Evolutionary conservation across 2,329 filamentous ascomycete genomes (phyloP), one percentile per base, ranked within the genome.

Genomic region (Dryadomyces quercus-mongolicae): DNA sequence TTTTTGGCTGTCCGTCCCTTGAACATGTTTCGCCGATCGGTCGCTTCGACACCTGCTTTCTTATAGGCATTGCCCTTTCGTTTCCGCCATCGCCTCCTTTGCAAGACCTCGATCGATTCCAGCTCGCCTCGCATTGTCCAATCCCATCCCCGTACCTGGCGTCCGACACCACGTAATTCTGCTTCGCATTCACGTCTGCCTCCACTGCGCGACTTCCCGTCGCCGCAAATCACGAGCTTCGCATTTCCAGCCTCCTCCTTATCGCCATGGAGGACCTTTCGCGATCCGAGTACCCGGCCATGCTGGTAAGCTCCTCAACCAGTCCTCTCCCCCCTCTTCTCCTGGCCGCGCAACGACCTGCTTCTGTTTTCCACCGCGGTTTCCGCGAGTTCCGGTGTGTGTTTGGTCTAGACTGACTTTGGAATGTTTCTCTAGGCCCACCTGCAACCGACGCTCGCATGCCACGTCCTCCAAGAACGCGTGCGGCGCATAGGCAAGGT

Each of bases 281-380:
- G 68, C 82, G 90, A 71, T 78, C 86, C 70, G 92, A 96, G 71
- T 97, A 97, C 76, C 90, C 92, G 69, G 85, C 84, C 63, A 85
- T 97, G 81, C 84, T 95, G 84, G 92, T 96, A 77, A 77, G 64
- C 54, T 12, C 36, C 36, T 9, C 6, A 4, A 13, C 36, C 36
- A 7, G 7, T 38, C 13, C 44, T 18, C 15, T 21, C 40, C 15
- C 8, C 38, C 31, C 18, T 21, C n/a, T 5, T 7, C 22, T 12
- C 45, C 45, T 43, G 5, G 8, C n/a, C 20, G 34, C n/a, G 20
- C 12, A 21, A n/a, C 16, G 45, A 55, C 51, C 52, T 57, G 20
- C 22, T 20, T 31, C 48, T 20, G 25, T 7, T 34, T 15, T 46
- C 25, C 59, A 49, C 48, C 8, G 18, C 15, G 20, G 42, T 13